phyloP scores from a whole-genome alignment of 768 basidiomycete genomes.

The Hemileccinum rubropunctum region DNA sequence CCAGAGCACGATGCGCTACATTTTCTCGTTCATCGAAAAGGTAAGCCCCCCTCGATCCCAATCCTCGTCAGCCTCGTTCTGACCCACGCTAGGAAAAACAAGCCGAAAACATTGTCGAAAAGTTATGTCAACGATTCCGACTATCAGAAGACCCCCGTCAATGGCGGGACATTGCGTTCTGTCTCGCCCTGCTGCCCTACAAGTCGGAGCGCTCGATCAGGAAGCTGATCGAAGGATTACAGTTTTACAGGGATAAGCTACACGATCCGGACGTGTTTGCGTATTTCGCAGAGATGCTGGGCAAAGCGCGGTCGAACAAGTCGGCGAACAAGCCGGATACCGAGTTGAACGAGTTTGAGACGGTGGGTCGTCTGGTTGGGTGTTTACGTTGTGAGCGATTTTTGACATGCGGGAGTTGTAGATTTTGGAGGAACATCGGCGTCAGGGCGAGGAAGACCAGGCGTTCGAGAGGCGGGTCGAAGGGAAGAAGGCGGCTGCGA shows the following conservation, averaged over 20 bases:
- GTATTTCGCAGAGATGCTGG: slow-evolving; percentile 86
- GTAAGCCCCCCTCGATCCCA: slow-evolving; percentile 35
- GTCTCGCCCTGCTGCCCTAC: slow-evolving; percentile 91
- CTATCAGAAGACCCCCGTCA: slow-evolving; percentile 86
- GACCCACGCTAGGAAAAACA: slow-evolving; percentile 79
- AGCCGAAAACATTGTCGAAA: slow-evolving; percentile 96
- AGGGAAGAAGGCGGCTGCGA: slow-evolving; percentile 77
- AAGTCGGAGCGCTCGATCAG: slow-evolving; percentile 96
- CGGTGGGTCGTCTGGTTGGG: slow-evolving; percentile 40
- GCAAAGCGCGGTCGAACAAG: slow-evolving; percentile 89
- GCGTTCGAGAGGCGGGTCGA: slow-evolving; percentile 84
- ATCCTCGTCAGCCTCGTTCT: neutral
- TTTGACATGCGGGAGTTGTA: slow-evolving; percentile 28
- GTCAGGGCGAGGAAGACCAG: slow-evolving; percentile 89
- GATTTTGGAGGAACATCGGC: slow-evolving; percentile 81
- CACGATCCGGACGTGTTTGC: slow-evolving; percentile 82
- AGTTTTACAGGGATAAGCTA: slow-evolving; percentile 93
- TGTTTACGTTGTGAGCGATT: neutral
- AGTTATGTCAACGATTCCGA: slow-evolving; percentile 94
- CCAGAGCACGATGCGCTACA: slow-evolving; percentile 90
- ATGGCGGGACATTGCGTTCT: slow-evolving; percentile 97
- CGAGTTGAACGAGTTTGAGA: slow-evolving; percentile 93
- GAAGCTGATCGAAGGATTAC: slow-evolving; percentile 90
- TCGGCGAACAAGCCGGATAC: slow-evolving; percentile 89
- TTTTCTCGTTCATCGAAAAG: slow-evolving; percentile 97